These are phyloP conservation scores for Termitomyces titanicus DNA, from an alignment of 768 basidiomycete species.

Conservation along the genomic window DNA sequence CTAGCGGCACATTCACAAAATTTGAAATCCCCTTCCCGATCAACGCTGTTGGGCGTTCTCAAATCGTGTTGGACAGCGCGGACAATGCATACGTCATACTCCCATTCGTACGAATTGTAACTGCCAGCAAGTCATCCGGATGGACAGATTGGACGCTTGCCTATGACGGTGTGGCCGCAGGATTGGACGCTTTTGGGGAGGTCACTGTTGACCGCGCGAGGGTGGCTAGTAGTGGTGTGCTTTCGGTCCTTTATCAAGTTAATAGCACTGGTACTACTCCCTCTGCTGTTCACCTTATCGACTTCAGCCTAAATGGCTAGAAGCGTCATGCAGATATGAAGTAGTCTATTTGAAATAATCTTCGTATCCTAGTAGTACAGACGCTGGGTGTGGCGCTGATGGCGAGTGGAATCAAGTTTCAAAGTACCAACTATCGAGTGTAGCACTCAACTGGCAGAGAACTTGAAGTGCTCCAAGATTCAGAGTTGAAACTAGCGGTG, in stretches of 20 bases:
- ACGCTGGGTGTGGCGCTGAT: neutral
- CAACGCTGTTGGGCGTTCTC: conserved; percentile 40
- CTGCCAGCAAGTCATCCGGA: conserved; percentile 39
- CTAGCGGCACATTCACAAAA: conserved; percentile 40
- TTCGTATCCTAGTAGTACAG: neutral
- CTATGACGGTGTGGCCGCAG: conserved; percentile 36
- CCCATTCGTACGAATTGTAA: conserved; percentile 39
- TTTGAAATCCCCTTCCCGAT: conserved; percentile 43
- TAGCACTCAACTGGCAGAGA: neutral
- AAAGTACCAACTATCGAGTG: neutral
- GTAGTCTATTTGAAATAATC: neutral
- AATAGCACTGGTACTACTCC: conserved; percentile 38
- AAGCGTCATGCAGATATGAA: neutral
- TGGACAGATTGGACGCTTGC: conserved; percentile 45
- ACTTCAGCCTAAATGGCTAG: conserved; percentile 37
- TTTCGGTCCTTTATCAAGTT: conserved; percentile 42
- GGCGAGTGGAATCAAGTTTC: neutral
- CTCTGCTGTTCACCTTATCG: conserved; percentile 36
- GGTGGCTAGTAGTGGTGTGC: conserved; percentile 30
- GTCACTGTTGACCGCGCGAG: conserved; percentile 41
- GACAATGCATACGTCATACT: conserved; percentile 45
- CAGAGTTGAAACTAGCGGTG: neutral
- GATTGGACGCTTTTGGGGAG: conserved; percentile 43
- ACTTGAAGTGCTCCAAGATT: neutral
- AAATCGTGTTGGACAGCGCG: conserved; percentile 37